Evolutionary conservation across 2,329 filamentous ascomycete genomes (phyloP).

Genomic region (Phoma sp.): DNA sequence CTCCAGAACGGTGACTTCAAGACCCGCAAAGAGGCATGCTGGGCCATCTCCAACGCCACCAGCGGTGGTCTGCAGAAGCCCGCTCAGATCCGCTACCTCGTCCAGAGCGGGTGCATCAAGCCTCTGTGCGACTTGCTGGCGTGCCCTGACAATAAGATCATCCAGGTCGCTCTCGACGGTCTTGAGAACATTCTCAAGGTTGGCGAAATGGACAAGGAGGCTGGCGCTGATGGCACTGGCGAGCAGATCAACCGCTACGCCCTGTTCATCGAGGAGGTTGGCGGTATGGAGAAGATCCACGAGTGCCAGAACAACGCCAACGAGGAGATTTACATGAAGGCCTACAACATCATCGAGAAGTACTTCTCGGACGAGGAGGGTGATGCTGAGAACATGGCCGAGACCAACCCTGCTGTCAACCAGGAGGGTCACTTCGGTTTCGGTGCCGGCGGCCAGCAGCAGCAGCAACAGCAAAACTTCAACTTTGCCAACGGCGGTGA

Average conservation of each 20-base stretch:
- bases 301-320: slow-evolving; percentile 99
- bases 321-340: slow-evolving; percentile 99
- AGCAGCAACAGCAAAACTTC: slow-evolving; percentile 78
- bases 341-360: slow-evolving; percentile 99
- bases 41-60: slow-evolving; percentile 98
- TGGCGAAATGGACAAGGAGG: slow-evolving; percentile 96
- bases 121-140: slow-evolving; percentile 92
- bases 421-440: slow-evolving; percentile 83
- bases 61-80: slow-evolving; percentile 98
- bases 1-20: slow-evolving; percentile 97
- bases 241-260: slow-evolving; percentile 94
- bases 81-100: slow-evolving; percentile 96
- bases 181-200: slow-evolving; percentile 99
- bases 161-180: slow-evolving; percentile 96
- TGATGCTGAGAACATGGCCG: slow-evolving; percentile 75
- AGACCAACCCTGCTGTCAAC: slow-evolving; percentile 74
- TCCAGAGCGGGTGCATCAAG: slow-evolving; percentile 93
- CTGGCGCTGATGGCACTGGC: slow-evolving; percentile 65
- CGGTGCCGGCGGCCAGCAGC: slow-evolving; percentile 65
- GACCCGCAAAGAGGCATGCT: slow-evolving; percentile 98
- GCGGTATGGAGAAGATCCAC: slow-evolving; percentile 99
- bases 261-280: slow-evolving; percentile 97
- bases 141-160: slow-evolving; percentile 99
- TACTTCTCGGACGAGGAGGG: slow-evolving; percentile 99
- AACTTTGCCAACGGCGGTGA: slow-evolving; percentile 86